phyloP scores from a whole-genome alignment of 2,329 filamentous ascomycete genomes.

The Aspergillus oerlinghausenensis region DNA sequence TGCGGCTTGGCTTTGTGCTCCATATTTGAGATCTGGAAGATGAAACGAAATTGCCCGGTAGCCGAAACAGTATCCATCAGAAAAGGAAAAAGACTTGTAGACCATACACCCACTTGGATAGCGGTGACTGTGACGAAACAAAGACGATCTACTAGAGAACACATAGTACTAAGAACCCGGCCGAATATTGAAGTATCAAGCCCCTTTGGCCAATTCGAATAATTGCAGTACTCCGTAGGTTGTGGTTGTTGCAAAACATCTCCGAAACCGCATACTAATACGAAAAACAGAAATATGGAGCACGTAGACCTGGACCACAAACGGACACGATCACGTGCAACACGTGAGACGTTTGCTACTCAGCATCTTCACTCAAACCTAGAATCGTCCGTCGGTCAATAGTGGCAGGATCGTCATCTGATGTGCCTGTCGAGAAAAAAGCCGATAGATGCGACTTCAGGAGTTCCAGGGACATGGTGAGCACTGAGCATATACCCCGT shows the following conservation, averaged over 20 bases:
- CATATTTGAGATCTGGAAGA: no score
- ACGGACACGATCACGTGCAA: not conserved
- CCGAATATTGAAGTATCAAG: not conserved
- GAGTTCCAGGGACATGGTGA: not conserved
- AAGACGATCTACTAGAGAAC: not conserved
- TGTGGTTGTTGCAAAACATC: no score
- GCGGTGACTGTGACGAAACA: no score
- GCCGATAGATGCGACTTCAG: not conserved
- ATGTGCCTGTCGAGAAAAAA: not conserved
- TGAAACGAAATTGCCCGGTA: not conserved
- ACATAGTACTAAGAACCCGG: not conserved
- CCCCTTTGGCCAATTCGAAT: not conserved
- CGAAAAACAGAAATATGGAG: no score
- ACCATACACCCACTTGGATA: not conserved
- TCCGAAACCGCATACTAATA: no score
- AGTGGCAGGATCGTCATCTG: constrained; percentile 10
- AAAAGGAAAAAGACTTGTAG: not conserved
- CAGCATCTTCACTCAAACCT: not conserved
- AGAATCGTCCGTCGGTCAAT: constrained; percentile 4
- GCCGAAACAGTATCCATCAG: not conserved
- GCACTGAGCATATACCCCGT: not conserved
- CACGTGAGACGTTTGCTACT: not conserved
- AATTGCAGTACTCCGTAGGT: no score
- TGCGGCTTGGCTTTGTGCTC: no score
- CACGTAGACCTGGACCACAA: not conserved